Conservation (phyloP, 208 protist species). For the Trichomonas tenax region DNA sequence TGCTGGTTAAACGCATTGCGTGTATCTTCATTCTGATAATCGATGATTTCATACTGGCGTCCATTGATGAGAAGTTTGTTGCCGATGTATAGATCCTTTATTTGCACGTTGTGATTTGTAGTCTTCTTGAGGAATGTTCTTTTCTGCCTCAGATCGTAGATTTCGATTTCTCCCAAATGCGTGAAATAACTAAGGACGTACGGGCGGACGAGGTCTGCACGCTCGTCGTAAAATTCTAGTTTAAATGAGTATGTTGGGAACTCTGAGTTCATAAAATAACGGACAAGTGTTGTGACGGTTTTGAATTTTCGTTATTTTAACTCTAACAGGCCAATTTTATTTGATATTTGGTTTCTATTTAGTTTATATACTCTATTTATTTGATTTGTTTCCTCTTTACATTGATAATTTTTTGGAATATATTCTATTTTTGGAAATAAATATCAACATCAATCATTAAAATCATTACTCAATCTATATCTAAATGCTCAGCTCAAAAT, state of each 20-base stretch:
- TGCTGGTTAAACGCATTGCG: not conserved
- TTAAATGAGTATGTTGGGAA: conserved; percentile 16
- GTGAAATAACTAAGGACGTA: not conserved
- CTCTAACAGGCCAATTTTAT: too few relatives aligned
- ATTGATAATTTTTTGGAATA: too few relatives aligned
- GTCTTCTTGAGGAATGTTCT: not conserved
- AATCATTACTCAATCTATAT: too few relatives aligned
- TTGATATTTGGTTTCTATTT: too few relatives aligned
- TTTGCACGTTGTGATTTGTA: not conserved
- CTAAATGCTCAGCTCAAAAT: too few relatives aligned
- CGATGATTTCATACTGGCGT: conserved; percentile 18
- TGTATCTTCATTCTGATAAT: not conserved
- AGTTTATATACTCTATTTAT: too few relatives aligned
- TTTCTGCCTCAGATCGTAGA: not conserved
- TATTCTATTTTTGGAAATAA: too few relatives aligned
- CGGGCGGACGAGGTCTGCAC: not conserved
- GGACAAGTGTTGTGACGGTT: not conserved
- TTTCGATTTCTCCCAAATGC: not conserved
- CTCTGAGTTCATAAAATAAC: conserved; percentile 1
- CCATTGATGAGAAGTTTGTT: not conserved
- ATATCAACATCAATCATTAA: too few relatives aligned
- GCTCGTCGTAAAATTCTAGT: conserved; percentile 18
- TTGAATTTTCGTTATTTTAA: not conserved
- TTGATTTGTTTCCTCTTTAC: too few relatives aligned
- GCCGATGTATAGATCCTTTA: not conserved